Conservation (phyloP, 2,329 filamentous ascomycete genomes). For the Rhinocladiella similis region DNA sequence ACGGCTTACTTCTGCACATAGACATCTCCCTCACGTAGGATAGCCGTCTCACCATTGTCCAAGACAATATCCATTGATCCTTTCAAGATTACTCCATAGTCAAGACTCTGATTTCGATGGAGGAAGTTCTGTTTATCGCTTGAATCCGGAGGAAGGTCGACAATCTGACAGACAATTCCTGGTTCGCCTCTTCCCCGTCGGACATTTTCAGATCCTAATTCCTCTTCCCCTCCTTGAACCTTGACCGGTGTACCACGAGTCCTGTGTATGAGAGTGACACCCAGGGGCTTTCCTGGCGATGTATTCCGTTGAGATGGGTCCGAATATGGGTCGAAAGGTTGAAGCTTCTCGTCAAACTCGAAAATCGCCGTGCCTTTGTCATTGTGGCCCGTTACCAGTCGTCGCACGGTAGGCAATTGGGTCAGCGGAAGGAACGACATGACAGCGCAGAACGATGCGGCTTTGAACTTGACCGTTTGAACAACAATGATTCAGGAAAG, state of each 20-base stretch:
- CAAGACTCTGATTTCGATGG: conserved; percentile 27
- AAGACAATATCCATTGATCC: conserved; percentile 32
- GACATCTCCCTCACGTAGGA: conserved; percentile 30
- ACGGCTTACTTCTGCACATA: conserved; percentile 28
- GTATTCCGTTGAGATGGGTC: conserved; percentile 2
- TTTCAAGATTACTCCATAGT: conserved; percentile 33
- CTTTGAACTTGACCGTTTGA: too few species aligned
- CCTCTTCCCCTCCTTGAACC: conserved; percentile 22
- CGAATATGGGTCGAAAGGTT: conserved; percentile 26
- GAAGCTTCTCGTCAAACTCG: conserved; percentile 29
- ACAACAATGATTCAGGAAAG: too few species aligned
- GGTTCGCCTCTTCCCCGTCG: conserved; percentile 6
- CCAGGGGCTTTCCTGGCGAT: conserved; percentile 14
- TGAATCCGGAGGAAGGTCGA: conserved; percentile 26
- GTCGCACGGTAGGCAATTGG: background rate
- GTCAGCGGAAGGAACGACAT: too few species aligned
- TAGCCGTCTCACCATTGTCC: conserved; percentile 30
- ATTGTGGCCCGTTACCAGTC: conserved; percentile 33
- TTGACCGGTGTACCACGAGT: conserved; percentile 23
- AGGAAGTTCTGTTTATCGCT: background rate
- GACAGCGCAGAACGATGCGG: too few species aligned
- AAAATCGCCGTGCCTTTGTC: conserved; percentile 31
- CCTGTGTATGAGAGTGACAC: conserved; percentile 27
- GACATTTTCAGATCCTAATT: conserved; percentile 14
- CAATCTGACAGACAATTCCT: conserved; percentile 27